Conservation (phyloP, 176 grass and related monocot species). For the Avena eriantha region DNA sequence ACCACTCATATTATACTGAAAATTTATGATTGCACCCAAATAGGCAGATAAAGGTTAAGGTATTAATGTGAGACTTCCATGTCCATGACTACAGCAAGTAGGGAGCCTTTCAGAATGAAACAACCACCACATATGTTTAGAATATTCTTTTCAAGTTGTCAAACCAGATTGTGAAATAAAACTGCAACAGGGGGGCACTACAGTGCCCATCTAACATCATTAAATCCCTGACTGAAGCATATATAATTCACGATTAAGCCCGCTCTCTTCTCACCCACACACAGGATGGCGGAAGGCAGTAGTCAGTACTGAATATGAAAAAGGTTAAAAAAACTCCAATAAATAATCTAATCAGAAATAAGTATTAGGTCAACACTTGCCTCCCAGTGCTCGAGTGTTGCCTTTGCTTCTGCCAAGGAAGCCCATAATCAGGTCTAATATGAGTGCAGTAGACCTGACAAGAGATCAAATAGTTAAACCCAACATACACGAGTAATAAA, state of each 20-base stretch:
- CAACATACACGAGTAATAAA: conserved; percentile 29
- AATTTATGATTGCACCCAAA: conserved; percentile 9
- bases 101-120: conserved; percentile 41
- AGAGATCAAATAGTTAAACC: conserved; percentile 39
- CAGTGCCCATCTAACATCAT: conserved; percentile 13
- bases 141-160: conserved; percentile 1
- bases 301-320: neutral
- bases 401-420: conserved; percentile 98
- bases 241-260: neutral
- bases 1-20: neutral
- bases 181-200: neutral
- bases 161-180: conserved; percentile 12
- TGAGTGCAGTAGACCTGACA: conserved; percentile 92
- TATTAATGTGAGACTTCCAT: conserved; percentile 6
- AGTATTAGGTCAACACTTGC: conserved; percentile 50
- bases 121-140: conserved; percentile 2
- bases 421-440: conserved; percentile 88
- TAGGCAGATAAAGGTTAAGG: conserved; percentile 28
- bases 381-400: conserved; percentile 87
- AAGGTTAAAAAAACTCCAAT: conserved; percentile 20
- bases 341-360: conserved; percentile 2
- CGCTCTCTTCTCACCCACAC: neutral
- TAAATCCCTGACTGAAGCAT: conserved; percentile 23
- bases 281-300: neutral
- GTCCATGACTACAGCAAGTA: neutral